These are phyloP conservation scores for Umbelopsis sp. DNA, from an alignment of 192 early-diverging fungal genomes.

Conservation along the genomic window DNA sequence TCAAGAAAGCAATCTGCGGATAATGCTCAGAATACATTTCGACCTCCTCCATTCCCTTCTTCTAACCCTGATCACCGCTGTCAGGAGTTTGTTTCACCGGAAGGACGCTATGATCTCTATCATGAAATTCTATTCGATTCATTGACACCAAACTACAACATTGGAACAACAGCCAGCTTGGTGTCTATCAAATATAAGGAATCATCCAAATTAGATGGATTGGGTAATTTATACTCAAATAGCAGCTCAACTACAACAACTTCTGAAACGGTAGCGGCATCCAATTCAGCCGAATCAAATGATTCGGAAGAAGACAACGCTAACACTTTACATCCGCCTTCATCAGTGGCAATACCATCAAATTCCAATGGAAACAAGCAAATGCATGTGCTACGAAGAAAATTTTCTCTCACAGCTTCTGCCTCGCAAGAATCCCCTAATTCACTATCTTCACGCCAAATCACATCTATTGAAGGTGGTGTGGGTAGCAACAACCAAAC, in stretches of 20 bases:
- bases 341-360: not conserved
- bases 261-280: not conserved
- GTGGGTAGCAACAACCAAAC: not conserved
- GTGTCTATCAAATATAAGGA: conserved; percentile 53
- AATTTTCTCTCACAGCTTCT: conserved; percentile 6
- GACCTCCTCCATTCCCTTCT: conserved; percentile 28
- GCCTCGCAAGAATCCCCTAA: not conserved
- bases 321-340: not conserved
- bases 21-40: not conserved
- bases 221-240: conserved; percentile 2
- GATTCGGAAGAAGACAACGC: not conserved
- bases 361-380: conserved; percentile 1
- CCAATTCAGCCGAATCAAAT: not conserved
- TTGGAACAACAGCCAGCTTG: conserved; percentile 47
- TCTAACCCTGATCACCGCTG: conserved; percentile 45
- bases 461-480: conserved; percentile 15
- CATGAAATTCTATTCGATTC: conserved; percentile 52
- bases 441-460: not conserved
- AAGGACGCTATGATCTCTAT: conserved; percentile 49
- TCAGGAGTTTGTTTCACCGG: conserved; percentile 50
- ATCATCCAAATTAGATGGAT: conserved; percentile 19
- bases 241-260: conserved; percentile 9
- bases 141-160: conserved; percentile 44
- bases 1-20: conserved; percentile 10
- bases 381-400: not conserved